These are phyloP conservation scores for Microglena sp. DNA, from an alignment of 139 green algal genomes.

Conservation along the genomic window DNA sequence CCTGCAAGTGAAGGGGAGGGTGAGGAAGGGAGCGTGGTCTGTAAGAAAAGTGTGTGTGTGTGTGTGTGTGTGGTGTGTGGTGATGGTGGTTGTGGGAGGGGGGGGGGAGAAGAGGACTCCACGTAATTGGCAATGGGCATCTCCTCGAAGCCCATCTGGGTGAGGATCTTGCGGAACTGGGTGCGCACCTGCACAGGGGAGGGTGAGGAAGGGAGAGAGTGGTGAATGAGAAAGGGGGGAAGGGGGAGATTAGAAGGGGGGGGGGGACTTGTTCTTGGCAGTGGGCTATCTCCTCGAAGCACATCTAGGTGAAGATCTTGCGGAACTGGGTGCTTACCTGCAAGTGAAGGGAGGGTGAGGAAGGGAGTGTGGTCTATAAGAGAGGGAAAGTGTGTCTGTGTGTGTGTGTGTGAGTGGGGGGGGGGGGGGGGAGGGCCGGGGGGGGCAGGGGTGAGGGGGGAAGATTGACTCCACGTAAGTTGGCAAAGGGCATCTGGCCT, in stretches of 20 bases:
- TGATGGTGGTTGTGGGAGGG: too few species aligned
- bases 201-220: neutral
- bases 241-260: too few species aligned
- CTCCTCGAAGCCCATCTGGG: conserved; percentile 73
- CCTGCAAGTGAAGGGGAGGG: conserved; percentile 27
- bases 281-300: conserved; percentile 78
- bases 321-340: conserved; percentile 68
- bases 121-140: conserved; percentile 64
- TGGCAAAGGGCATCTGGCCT: conserved; percentile 67
- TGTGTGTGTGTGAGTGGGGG: too few species aligned
- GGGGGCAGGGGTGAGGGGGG: too few species aligned
- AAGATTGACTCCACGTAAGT: too few species aligned
- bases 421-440: too few species aligned
- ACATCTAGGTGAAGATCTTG: conserved; percentile 79
- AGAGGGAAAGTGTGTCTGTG: too few species aligned
- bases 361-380: too few species aligned
- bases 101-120: too few species aligned
- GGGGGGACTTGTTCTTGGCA: too few species aligned
- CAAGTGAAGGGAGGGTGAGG: neutral
- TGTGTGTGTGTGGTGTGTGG: too few species aligned
- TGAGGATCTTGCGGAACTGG: conserved; percentile 81
- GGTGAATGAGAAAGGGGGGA: too few species aligned
- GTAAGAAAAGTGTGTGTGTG: neutral
- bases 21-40: neutral
- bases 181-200: conserved; percentile 40